Base-by-base conservation (phyloP, 1,284 basidiomycete species). In the Irpex sp. region DNA sequence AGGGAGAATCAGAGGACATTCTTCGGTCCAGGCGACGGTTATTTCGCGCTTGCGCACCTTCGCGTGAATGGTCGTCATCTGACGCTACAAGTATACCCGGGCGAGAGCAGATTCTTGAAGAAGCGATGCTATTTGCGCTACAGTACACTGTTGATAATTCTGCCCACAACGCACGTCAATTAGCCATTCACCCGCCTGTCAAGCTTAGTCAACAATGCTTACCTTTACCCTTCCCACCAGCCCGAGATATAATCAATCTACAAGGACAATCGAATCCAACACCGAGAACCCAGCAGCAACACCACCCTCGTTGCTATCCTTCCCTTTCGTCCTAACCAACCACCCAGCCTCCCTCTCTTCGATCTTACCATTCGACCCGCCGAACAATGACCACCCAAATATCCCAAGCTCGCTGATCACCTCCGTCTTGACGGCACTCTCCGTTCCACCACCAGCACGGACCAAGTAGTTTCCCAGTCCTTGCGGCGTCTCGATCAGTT, bases 261-360 rank as follows among this genome's bases (percentile, higher is more conserved):
- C 84, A 55, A 97, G 78, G 9, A 95, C 74, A 37, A 94, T 73
- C 1, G 91, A 92, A 73, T 97, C 95, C 62, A 97, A 77, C 2
- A 96, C 94, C 5, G 88, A 93, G 76, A 92, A 94, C 36, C 97
- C 96, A 60, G 94, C 92, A 0, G 95, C 95, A 5, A 98, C 93
- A 4, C 96, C 96, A 8, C 96, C 96, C 73, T 99, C 97, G 72
- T 98, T 91, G 66, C 89, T 94, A 64, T 96, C 93, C 71, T 89
- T 91, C 2, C 91, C 93, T 73, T 98, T 99, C 3, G 97, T 98
- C 70, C 97, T 80, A 52, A 98, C 82, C 68, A 99, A 74, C 84
- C 94, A 97, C 11, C 96, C 97, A 0, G 85, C 89, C 64, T 86
- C 83, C 67, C 83, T 79, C 72, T 93, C 89, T 54, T 82, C 75